These are phyloP conservation scores for Annona cherimola DNA, from an alignment of 164 flowering plant species.

Conservation along the genomic window DNA sequence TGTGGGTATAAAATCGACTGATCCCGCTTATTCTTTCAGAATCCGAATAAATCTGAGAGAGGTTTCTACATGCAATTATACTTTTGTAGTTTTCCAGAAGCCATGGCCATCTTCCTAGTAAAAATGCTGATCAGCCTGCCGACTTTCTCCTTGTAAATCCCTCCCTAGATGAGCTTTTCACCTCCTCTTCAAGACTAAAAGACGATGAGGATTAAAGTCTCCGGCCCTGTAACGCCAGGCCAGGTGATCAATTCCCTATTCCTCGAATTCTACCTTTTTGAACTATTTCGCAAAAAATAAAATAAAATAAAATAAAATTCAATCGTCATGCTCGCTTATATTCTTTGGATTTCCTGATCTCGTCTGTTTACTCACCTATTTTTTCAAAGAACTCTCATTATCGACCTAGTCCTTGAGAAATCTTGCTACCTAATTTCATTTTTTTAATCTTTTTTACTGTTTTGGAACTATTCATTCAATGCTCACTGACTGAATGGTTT, in stretches of 20 bases:
- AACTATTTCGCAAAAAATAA: too few species aligned
- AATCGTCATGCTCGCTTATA: too few species aligned
- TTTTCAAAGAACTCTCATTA: too few species aligned
- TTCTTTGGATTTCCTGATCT: too few species aligned
- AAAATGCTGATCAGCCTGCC: background rate
- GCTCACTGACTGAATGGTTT: background rate
- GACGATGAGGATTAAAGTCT: constrained; percentile 31
- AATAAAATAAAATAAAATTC: too few species aligned
- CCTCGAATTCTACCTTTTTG: background rate
- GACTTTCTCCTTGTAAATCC: background rate
- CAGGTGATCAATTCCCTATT: constrained; percentile 37
- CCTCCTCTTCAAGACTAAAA: background rate
- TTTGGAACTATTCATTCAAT: background rate
- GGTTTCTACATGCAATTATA: too few species aligned
- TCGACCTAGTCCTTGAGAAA: background rate
- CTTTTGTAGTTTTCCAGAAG: background rate
- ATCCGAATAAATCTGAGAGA: too few species aligned
- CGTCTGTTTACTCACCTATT: too few species aligned
- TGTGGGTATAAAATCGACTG: too few species aligned
- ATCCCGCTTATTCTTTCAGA: too few species aligned
- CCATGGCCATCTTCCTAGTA: background rate
- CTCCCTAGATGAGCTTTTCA: background rate
- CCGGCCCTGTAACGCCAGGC: constrained; percentile 63
- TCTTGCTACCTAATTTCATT: background rate
- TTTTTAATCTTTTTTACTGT: too few species aligned